phyloP scores from a whole-genome alignment of 2,329 filamentous ascomycete species.

The Colletotrichum ledebouriae region DNA sequence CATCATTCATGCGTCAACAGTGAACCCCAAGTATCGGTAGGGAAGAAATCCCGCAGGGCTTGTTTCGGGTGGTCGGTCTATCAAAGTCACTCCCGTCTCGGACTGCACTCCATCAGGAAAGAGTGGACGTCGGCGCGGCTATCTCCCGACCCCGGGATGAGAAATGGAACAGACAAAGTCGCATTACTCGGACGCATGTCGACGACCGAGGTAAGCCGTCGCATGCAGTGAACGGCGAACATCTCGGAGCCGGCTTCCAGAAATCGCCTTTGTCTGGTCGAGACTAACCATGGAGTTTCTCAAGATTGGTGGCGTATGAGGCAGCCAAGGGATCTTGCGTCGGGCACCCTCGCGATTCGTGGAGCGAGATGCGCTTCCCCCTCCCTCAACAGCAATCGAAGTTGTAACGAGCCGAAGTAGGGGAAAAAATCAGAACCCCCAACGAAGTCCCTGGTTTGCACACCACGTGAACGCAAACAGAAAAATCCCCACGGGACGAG shows the following conservation, averaged over 20 bases:
- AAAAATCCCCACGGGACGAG: slow-evolving; percentile 23
- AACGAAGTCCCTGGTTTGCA: slow-evolving; percentile 13
- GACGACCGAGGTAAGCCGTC: slow-evolving; percentile 18
- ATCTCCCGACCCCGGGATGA: slow-evolving; percentile 18
- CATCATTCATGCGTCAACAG: slow-evolving; percentile 19
- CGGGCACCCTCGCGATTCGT: slow-evolving; percentile 35
- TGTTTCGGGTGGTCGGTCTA: neutral
- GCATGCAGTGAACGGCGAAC: slow-evolving; percentile 3
- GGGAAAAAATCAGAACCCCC: slow-evolving; percentile 4
- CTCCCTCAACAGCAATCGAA: slow-evolving; percentile 8
- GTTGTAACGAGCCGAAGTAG: slow-evolving; percentile 18
- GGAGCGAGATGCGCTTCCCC: slow-evolving; percentile 28
- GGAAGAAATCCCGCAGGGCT: slow-evolving; percentile 17
- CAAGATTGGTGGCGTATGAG: neutral
- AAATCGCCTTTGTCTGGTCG: slow-evolving; percentile 7
- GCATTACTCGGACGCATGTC: slow-evolving; percentile 28
- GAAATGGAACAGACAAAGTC: slow-evolving; percentile 29
- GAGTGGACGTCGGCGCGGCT: slow-evolving; percentile 32
- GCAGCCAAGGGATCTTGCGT: slow-evolving; percentile 20
- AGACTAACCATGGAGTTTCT: neutral
- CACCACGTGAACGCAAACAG: slow-evolving; percentile 35
- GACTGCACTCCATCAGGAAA: slow-evolving; percentile 11
- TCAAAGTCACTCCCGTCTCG: neutral
- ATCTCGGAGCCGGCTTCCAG: slow-evolving; percentile 9
- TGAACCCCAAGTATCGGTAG: slow-evolving; percentile 18